These are phyloP conservation scores for Phytophthora parvispora DNA, from an alignment of 352 stramenopile species.

Conservation along the genomic window DNA sequence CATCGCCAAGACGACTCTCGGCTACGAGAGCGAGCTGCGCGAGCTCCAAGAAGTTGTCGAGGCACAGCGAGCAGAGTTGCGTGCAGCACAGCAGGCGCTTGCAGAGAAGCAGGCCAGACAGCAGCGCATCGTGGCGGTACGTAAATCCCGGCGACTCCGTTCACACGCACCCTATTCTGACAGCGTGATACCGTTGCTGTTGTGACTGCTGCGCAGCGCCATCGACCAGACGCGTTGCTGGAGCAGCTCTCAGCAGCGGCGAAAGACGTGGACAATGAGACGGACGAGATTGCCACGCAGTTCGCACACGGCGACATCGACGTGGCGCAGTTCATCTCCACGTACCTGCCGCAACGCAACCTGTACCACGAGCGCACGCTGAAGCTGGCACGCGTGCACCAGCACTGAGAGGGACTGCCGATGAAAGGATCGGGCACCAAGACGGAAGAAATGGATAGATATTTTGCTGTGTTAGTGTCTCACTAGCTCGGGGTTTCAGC, in stretches of 20 bases:
- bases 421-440: not conserved
- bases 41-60: constrained; percentile 65
- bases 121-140: constrained; percentile 74
- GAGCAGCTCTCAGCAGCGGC: constrained; percentile 73
- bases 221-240: constrained; percentile 76
- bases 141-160: not conserved
- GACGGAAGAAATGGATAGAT: constrained; percentile 27
- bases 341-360: constrained; percentile 74
- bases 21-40: constrained; percentile 60
- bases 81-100: constrained; percentile 61
- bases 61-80: constrained; percentile 54
- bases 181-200: constrained; percentile 4
- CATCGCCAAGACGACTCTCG: constrained; percentile 77
- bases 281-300: constrained; percentile 77
- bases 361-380: constrained; percentile 83
- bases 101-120: constrained; percentile 79
- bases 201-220: constrained; percentile 63
- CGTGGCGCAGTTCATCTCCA: constrained; percentile 68
- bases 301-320: constrained; percentile 84
- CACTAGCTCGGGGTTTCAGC: no score
- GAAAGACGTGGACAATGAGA: constrained; percentile 69
- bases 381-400: constrained; percentile 75
- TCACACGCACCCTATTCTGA: not conserved
- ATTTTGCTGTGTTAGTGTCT: constrained; percentile 23
- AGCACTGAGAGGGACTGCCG: constrained; percentile 49